Base-by-base conservation (phyloP, 108 stramenopile species). In the Nitzschia palea region DNA sequence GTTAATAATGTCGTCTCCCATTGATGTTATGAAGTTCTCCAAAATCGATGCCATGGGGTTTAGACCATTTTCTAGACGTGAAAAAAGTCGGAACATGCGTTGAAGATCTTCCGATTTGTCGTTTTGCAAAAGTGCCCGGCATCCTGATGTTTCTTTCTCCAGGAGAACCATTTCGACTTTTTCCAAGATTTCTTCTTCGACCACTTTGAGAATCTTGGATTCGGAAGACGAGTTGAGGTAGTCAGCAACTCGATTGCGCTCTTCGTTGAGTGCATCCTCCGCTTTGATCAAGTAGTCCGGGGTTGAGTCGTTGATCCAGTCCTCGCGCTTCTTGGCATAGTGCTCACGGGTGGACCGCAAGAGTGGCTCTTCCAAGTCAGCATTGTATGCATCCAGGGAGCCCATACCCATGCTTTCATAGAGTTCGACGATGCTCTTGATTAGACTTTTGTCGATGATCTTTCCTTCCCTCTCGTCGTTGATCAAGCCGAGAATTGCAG, bases 341-440 rank as follows among this genome's bases (percentile, higher is more conserved):
- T 88, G 96, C 33, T 95, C 83, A n/a, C 95, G 79, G 3, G 98
- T 97, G 43, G 80, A 81, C 12, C 68, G 70, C 29, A 99, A 82
- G 27, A 99, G 81, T 1, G 96, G 87, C 65, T 78, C 80, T 73
- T 99, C 98, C 57, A 99, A 67, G 59, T 97, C 96, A 14, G 70
- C 81, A 6, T 77, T 91, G 87, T 98, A 99, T 0, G 94, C 82
- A 30, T 97, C 95, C 22, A 98, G 82, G 20, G 77, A 72, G 6
- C 92, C 93, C 97, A 97, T 94, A 2, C 97, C 98, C 95, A 98
- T 97, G 68, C 82, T 80, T 78, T 98, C 98, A 76, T 93, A 98
- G 20, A 99, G 87, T 70, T 97, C 96, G 15, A 97, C 88, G 67
- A 96, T 95, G 34, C 70, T 78, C 83, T 97, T 96, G 61, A 99